These are phyloP conservation scores for Cryptosporidium bovis DNA, from an alignment of 169 alveolate genomes.

Conservation along the genomic window DNA sequence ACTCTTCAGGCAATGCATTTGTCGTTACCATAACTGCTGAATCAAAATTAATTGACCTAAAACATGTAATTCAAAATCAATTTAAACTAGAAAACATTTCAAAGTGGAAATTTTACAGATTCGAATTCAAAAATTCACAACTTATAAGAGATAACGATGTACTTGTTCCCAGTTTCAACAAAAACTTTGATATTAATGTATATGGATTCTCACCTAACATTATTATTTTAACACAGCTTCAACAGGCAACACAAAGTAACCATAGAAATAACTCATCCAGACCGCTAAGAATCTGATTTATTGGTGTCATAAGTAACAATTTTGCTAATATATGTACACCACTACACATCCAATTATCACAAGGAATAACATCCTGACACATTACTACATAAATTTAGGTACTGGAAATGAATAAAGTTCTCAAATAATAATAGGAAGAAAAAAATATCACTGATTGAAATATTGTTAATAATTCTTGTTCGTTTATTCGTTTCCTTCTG, in stretches of 20 bases:
- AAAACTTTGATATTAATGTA: conserved; percentile 11
- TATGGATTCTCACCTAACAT: conserved; percentile 57
- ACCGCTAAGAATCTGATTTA: conserved; percentile 30
- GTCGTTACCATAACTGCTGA: conserved; percentile 1
- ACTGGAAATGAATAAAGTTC: too few species aligned
- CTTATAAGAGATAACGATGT: conserved; percentile 32
- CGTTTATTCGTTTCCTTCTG: background rate
- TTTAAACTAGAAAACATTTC: conserved; percentile 14
- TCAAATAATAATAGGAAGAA: too few species aligned
- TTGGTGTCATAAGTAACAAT: too few species aligned
- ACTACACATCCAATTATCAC: too few species aligned
- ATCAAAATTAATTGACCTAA: conserved; percentile 16
- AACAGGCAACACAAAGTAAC: background rate
- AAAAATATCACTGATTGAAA: too few species aligned
- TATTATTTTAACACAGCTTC: conserved; percentile 24
- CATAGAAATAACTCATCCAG: conserved; percentile 46
- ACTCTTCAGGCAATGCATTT: conserved; percentile 5
- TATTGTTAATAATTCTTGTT: too few species aligned
- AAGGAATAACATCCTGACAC: too few species aligned
- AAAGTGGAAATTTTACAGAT: conserved; percentile 57
- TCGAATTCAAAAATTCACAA: conserved; percentile 14
- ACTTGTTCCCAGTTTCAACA: conserved; percentile 1
- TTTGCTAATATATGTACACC: too few species aligned
- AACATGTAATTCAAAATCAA: background rate
- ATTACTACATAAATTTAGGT: too few species aligned